These are phyloP conservation scores for Echinosophora koreensis DNA, from an alignment of 306 rosid genomes.

Conservation along the genomic window DNA sequence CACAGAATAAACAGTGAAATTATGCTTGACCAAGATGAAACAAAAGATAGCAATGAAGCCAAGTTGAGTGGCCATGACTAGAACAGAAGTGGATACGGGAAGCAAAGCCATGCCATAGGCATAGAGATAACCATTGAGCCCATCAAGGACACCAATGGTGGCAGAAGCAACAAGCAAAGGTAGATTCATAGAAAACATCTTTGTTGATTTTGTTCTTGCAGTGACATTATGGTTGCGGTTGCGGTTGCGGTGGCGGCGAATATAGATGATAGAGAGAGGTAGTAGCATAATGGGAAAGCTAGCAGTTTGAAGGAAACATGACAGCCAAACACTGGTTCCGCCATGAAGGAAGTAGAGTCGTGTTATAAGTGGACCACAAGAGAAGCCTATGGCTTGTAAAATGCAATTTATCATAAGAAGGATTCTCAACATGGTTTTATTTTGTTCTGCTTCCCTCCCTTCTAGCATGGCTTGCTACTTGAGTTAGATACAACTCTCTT, in stretches of 20 bases:
- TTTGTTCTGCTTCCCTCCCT: not conserved
- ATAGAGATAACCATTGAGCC: conserved; percentile 62
- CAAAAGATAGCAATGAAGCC: not conserved
- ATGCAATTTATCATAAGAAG: conserved; percentile 54
- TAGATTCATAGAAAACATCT: conserved; percentile 44
- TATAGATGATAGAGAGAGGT: not conserved
- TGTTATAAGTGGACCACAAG: not conserved
- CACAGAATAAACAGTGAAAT: not conserved
- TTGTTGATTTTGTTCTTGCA: not conserved
- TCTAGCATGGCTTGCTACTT: not conserved
- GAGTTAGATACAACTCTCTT: not conserved
- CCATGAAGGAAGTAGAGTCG: not conserved
- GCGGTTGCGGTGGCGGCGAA: conserved; percentile 42
- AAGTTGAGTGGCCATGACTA: not conserved
- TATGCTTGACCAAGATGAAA: not conserved
- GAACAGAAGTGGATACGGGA: conserved; percentile 40
- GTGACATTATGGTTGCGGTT: no score
- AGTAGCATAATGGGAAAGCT: not conserved
- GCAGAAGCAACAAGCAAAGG: conserved; percentile 50
- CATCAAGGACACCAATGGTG: conserved; percentile 53
- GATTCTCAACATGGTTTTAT: conserved; percentile 14
- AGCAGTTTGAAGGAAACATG: not conserved
- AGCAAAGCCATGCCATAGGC: conserved; percentile 55
- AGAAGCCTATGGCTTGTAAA: not conserved
- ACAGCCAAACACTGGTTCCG: not conserved